These are phyloP conservation scores for Penicillium herquei DNA, from an alignment of 495 filamentous ascomycete species.

Conservation along the genomic window DNA sequence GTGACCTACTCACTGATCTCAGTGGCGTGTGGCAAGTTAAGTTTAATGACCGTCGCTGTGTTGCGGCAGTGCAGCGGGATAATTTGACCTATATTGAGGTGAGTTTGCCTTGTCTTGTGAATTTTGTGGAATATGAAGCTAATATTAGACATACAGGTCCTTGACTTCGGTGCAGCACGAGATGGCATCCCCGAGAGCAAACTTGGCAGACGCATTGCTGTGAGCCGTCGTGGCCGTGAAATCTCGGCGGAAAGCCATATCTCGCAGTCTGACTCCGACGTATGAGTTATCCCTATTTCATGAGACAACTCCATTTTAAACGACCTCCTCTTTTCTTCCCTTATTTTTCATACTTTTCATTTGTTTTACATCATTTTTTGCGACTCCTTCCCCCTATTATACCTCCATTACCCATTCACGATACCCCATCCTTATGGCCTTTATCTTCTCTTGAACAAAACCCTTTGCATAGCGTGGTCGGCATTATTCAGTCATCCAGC, in stretches of 20 bases:
- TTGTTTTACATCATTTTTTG: neutral
- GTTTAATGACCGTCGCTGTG: constrained; percentile 93
- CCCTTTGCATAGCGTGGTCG: constrained; percentile 49
- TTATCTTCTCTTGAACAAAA: constrained; percentile 23
- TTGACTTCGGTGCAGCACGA: constrained; percentile 87
- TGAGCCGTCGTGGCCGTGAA: constrained; percentile 59
- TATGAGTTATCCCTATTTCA: neutral
- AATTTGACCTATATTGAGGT: constrained; percentile 95
- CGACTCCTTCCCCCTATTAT: constrained; percentile 10
- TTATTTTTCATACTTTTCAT: constrained; percentile 10
- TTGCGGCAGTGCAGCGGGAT: constrained; percentile 93
- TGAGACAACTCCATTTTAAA: neutral
- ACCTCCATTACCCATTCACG: constrained; percentile 17
- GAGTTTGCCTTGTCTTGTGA: constrained; percentile 33
- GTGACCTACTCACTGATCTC: constrained; percentile 93
- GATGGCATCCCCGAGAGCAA: constrained; percentile 73
- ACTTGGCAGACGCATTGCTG: constrained; percentile 76
- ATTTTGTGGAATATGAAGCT: constrained; percentile 2
- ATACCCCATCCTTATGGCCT: constrained; percentile 28
- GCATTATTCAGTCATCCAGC: constrained; percentile 38
- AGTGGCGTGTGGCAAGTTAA: constrained; percentile 98
- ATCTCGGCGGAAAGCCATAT: constrained; percentile 32
- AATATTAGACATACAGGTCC: constrained; percentile 52
- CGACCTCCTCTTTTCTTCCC: neutral
- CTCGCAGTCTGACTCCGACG: constrained; percentile 46